phyloP scores from a whole-genome alignment of 805 yeast species.

The Clavispora fructus region DNA sequence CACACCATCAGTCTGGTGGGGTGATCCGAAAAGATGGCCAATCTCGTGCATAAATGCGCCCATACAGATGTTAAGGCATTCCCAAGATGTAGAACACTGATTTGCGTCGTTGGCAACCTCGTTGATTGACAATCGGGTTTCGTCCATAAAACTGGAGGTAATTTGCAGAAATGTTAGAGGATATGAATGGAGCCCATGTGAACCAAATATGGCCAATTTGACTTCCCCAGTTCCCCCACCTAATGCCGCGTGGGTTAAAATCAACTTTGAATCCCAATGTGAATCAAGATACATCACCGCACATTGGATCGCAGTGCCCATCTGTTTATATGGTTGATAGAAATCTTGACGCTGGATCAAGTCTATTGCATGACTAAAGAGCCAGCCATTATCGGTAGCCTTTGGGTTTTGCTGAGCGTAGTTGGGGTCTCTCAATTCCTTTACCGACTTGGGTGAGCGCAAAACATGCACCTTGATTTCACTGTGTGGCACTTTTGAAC shows the following conservation, averaged over 20 bases:
- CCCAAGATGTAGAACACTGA: slow-evolving; percentile 87
- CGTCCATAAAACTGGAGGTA: slow-evolving; percentile 64
- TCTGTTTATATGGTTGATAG: slow-evolving; percentile 39
- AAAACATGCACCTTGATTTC: slow-evolving; percentile 76
- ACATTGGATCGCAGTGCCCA: slow-evolving; percentile 57
- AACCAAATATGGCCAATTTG: slow-evolving; percentile 85
- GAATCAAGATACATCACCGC: slow-evolving; percentile 84
- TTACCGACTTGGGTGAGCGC: slow-evolving; percentile 58
- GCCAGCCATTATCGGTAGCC: slow-evolving; percentile 69
- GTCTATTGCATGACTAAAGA: slow-evolving; percentile 77
- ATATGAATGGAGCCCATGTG: slow-evolving; percentile 90
- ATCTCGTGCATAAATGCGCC: slow-evolving; percentile 97
- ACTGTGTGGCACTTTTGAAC: slow-evolving; percentile 51
- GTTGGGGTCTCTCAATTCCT: slow-evolving; percentile 70
- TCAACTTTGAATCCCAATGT: slow-evolving; percentile 70
- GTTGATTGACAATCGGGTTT: slow-evolving; percentile 51
- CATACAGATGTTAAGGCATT: slow-evolving; percentile 73
- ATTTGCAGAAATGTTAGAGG: slow-evolving; percentile 77
- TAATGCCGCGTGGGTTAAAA: slow-evolving; percentile 86
- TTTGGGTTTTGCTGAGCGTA: slow-evolving; percentile 80
- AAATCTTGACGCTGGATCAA: slow-evolving; percentile 38
- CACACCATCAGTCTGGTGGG: slow-evolving; percentile 85
- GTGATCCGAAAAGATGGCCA: slow-evolving; percentile 87
- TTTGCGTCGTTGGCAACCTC: slow-evolving; percentile 90
- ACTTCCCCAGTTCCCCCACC: slow-evolving; percentile 79